Conservation (phyloP, 495 filamentous ascomycete species). For the Acidiella bohemica region DNA sequence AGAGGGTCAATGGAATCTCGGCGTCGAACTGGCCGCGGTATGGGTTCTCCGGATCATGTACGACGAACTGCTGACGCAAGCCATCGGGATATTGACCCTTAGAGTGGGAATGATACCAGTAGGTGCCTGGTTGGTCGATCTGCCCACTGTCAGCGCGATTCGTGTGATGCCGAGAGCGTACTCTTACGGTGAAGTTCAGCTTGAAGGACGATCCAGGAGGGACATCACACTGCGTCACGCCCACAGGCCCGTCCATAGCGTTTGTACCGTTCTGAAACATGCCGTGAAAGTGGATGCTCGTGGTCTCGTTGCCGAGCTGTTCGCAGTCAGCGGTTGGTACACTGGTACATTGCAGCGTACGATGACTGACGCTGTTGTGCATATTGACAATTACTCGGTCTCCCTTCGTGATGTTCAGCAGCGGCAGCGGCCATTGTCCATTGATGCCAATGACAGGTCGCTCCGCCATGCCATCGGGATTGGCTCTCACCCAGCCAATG, state of each 20-base stretch:
- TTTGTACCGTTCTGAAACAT: slow-evolving; percentile 57
- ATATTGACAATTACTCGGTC: slow-evolving; percentile 60
- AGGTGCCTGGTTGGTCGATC: slow-evolving; percentile 56
- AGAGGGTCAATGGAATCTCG: slow-evolving; percentile 47
- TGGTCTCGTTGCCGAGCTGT: slow-evolving; percentile 50
- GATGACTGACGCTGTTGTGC: slow-evolving; percentile 39
- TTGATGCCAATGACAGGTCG: slow-evolving; percentile 71
- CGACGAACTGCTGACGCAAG: slow-evolving; percentile 53
- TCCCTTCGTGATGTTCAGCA: slow-evolving; percentile 53
- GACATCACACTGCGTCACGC: slow-evolving; percentile 55
- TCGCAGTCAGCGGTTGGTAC: neutral
- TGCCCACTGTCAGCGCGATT: slow-evolving; percentile 20
- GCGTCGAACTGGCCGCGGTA: slow-evolving; percentile 51
- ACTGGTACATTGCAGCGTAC: neutral
- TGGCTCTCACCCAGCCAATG: slow-evolving; percentile 65
- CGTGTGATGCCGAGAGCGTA: too few species aligned
- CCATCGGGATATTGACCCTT: slow-evolving; percentile 64
- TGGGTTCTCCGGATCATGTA: slow-evolving; percentile 52
- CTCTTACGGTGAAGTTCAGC: slow-evolving; percentile 62
- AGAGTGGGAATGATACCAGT: slow-evolving; percentile 72
- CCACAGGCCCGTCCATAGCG: slow-evolving; percentile 61
- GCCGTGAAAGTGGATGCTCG: slow-evolving; percentile 69
- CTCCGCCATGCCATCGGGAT: slow-evolving; percentile 58
- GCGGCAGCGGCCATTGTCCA: slow-evolving; percentile 60
- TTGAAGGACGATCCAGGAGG: slow-evolving; percentile 49